Base-by-base conservation (phyloP, 1,284 basidiomycete genomes). In the Pyrrhoderma lamaoense region DNA sequence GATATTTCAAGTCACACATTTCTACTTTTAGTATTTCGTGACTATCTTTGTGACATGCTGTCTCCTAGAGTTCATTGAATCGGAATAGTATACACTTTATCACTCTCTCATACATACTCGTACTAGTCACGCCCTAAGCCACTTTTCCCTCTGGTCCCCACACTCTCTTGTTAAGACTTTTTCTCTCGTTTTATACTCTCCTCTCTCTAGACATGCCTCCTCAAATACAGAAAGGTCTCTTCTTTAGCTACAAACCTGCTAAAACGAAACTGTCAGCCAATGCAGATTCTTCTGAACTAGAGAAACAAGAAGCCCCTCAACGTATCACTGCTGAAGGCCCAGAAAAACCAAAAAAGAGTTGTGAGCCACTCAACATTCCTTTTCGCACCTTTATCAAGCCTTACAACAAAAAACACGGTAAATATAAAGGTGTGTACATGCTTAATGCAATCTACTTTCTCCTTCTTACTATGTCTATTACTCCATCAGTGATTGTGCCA, bases 361-460 rank as follows among this genome's bases (percentile, higher is more conserved):
- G 36, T 44, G 21, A 49, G 47, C 48, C 43, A 14, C 43, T 22
- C 25, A 25, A 45, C 13, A 34, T 50, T 37, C 34, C 47, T 31
- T 49, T 39, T n/a, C 34, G 21, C 37, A 21, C 44, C 14, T 38
- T 42, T 23, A 49, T 49, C 13, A 36, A 42, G 23, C 38, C 48
- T 31, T 45, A 39, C 47, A 49, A 44, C 31, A 45, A 45, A 31
- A 8, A 18, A 14, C 23, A 40, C 43, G 23, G 40, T 8, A 25
- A n/a, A 11, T 42, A 18, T 38, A 45, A 47, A 42, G 43, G 48
- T 54, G 27, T 21, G 34, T 45, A n/a, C n/a, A n/a, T n/a, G n/a
- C 14, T 14, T 31, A 16, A 38, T 37, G 23, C 38, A 31, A 25
- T 13, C 18, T 42, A 22, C n/a, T 39, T 22, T 19, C 40, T 18